Evolutionary conservation across 1,284 basidiomycete species (phyloP), one percentile per base, ranked within the genome.

Genomic region (Dichomitus squalens): DNA sequence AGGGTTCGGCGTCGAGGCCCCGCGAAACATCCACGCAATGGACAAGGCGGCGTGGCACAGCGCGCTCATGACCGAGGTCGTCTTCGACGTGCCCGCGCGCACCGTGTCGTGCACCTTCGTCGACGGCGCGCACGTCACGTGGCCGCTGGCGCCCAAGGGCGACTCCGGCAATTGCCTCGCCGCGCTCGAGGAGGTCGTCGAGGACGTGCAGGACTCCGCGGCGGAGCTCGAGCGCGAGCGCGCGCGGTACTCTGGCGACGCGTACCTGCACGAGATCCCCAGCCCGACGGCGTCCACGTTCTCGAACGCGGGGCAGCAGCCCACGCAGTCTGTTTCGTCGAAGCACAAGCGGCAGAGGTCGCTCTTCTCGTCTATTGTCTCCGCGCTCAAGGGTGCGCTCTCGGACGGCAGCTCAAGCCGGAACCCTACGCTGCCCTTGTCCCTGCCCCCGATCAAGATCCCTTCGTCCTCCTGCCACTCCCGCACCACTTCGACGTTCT

Each of bases 301-400:
- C 16, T 52, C 59, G 18, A 34, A 20, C 16, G 41, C 34, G 16
- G 48, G 52, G 18, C 48, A 60, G 9, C 48, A 57, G 31, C 50
- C 58, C 12, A 56, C 63, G 3, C 53, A 55, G 29, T 49, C 61
- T 49, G 68, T 68, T 58, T 66, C 66, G 25, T 60, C 64, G 34
- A 34, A 43, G 59, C 83, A 84, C 60, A 82, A 79, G 73, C 85
- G 83, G 64, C 84, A 86, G 59, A 77, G 82, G 47, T 88, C 87
- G 16, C 69, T 90, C 55, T 74, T 90, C 49, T 86, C 85, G 79
- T 80, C 85, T 20, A 73, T 90, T 29, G 83, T 90, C 57, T 81
- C 85, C 81, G 87, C 74, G 52, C 80, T 78, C 39, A 56, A 65
- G 55, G 60, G 61, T 34, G 62, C 65, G 31, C 46, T 58, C 38